These are phyloP conservation scores for Penicillium pulvis DNA, from an alignment of 495 filamentous ascomycete species.

Conservation along the genomic window DNA sequence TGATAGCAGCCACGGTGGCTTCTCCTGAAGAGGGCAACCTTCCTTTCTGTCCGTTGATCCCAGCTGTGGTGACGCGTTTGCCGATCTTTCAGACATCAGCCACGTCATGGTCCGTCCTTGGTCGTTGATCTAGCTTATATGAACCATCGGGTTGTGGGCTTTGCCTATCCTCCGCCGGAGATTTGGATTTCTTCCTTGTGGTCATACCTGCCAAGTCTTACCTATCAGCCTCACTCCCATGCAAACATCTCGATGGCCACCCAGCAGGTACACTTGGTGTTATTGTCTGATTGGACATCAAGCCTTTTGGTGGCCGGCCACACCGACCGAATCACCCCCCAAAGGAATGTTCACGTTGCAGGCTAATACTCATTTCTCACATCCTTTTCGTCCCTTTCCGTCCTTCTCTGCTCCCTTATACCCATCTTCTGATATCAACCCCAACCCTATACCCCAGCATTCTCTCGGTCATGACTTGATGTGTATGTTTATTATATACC, in stretches of 20 bases:
- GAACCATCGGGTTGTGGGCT: not conserved
- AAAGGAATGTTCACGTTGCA: not conserved
- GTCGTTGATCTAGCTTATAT: not conserved
- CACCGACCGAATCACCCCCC: not conserved
- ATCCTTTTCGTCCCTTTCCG: not conserved
- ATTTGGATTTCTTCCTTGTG: not conserved
- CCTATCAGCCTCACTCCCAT: not conserved
- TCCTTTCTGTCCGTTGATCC: not conserved
- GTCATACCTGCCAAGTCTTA: not conserved
- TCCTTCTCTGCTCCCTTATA: not conserved
- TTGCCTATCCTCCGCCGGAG: not conserved
- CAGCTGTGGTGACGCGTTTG: not conserved
- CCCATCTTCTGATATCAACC: not conserved
- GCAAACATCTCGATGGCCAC: not conserved
- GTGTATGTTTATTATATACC: slow-evolving; percentile 33
- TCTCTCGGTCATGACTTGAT: slow-evolving; percentile 28
- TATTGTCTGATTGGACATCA: not conserved
- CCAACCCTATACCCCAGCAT: not conserved
- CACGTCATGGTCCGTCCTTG: slow-evolving; percentile 1
- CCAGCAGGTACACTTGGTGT: not conserved
- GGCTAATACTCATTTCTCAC: not conserved
- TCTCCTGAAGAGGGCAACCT: not conserved
- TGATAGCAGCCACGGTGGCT: slow-evolving; percentile 1
- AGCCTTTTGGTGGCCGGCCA: not conserved
- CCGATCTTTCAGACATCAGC: not conserved